Base-by-base conservation (phyloP, 495 filamentous ascomycete species). In the Choiromyces venosus region DNA sequence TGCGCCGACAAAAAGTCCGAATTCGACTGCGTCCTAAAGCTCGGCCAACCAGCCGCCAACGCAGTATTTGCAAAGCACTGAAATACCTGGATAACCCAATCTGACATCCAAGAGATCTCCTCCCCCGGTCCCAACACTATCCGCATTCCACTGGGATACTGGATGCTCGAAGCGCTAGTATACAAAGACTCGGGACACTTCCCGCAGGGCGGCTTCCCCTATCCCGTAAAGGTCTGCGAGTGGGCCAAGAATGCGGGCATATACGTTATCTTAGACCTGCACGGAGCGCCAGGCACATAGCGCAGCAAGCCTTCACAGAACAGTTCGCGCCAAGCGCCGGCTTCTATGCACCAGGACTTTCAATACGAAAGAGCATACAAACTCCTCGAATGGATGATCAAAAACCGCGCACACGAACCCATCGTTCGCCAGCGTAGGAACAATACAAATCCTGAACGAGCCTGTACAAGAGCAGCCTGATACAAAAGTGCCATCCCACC, bases 191-290 rank as follows among this genome's bases (percentile, higher is more conserved):
- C 80, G 64, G 88, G 90, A 77, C 83, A 87, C 74, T 90, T 89
- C 71, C 86, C 87, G 0, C 83, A 85, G 74, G 88, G 88, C 8
- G 88, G 84, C 0, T 78, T 89, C 4, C 46, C 77, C 6, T 88
- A 87, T 78, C 82, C 90, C 25, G 83, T 87, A 74, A 81, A 83
- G 21, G 69, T 90, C 0, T 88, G 86, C 66, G 84, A 83, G 16
- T 88, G 86, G 88, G 87, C 86, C 4, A 84, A 82, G 38, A 83
- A 88, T 69, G 82, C 82, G 2, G 87, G 86, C 0, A 71, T 90
- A 61, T 90, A 90, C 76, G 85, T 91, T 71, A 89, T 91, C 66
- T 84, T 90, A 71, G 89, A 89, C 73, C 81, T 90, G 21, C 88
- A 90, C 75, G 88, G 87, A n/a, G 88, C 86, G 1, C 88, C 89